Evolutionary conservation across 2,329 filamentous ascomycete genomes (phyloP).

Genomic region (Nemania serpens): DNA sequence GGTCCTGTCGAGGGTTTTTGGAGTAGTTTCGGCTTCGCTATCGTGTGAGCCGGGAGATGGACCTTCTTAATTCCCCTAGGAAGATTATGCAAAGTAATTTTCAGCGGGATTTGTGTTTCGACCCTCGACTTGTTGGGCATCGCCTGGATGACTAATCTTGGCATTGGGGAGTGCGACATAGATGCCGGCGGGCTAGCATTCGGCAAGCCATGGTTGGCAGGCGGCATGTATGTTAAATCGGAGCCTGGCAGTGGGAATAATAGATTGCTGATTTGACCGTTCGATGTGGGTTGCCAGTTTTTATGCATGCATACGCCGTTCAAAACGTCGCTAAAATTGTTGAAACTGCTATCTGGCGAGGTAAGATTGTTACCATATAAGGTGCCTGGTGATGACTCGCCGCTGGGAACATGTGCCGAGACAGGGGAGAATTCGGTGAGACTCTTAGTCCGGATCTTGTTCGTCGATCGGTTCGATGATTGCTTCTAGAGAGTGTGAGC

Average conservation of each 20-base stretch:
- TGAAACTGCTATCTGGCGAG: constrained; percentile 48
- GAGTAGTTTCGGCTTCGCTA: constrained; percentile 91
- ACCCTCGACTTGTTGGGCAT: constrained; percentile 85
- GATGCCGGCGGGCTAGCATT: constrained; percentile 25
- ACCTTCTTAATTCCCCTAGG: constrained; percentile 78
- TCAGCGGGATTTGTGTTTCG: constrained; percentile 93
- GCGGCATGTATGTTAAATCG: constrained; percentile 27
- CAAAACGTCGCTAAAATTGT: constrained; percentile 44
- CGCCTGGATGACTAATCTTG: constrained; percentile 63
- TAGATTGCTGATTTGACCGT: neutral
- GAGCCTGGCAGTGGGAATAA: constrained; percentile 11
- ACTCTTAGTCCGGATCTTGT: constrained; percentile 50
- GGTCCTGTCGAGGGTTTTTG: constrained; percentile 71
- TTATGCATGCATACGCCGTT: constrained; percentile 28
- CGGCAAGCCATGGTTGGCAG: constrained; percentile 26
- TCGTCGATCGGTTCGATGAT: constrained; percentile 56
- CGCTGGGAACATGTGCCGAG: constrained; percentile 56
- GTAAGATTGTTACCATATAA: constrained; percentile 52
- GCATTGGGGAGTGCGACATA: constrained; percentile 31
- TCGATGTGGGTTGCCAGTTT: constrained; percentile 13
- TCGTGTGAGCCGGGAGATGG: constrained; percentile 85
- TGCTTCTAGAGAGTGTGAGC: constrained; percentile 49
- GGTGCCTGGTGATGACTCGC: constrained; percentile 56
- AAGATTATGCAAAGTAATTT: constrained; percentile 75
- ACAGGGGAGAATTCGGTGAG: constrained; percentile 62